Evolutionary conservation across 2,329 filamentous ascomycete species (phyloP), one percentile per base, ranked within the genome.

Genomic region (Colletotrichum musicola): DNA sequence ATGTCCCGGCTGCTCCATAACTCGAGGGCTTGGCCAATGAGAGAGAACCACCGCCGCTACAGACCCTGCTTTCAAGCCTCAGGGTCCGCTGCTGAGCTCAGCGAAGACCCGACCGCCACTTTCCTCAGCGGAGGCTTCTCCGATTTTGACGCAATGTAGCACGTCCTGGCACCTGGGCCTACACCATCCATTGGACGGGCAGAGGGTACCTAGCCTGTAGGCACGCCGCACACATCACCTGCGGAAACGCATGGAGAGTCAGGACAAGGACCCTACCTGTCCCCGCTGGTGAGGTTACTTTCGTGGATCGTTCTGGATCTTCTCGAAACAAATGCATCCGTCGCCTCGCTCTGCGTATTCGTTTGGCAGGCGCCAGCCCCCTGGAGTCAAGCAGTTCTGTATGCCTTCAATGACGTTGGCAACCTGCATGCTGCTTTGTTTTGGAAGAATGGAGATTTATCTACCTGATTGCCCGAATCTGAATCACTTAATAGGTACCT

Each of bases 1-100:
- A 69, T 55, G 66, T 62, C 62, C 66, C 66, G 66, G 16, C 5
- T 22, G 12, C 25, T 5, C 25, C 30, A 35, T 10, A 35, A 35
- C 6, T 35, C 30, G 30, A 10, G 30, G 30, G 6, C 30, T 10
- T 10, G 10, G 4, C 30, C 30, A 35, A 35, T 35, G 7, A 10
- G 30, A 35, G 30, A 35, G 10, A 6, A 10, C 10, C 40, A 14
- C 14, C 5, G 13, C 40, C 14, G 2, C 13, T 42, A 14, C 16
- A n/a, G 44, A 47, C 44, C 14, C 16, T 47, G n/a, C 14, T n/a
- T 20, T 18, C n/a, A 18, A 16, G 16, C 44, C 13, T 47, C 44
- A 18, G 44, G 44, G 44, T 18, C 44, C 44, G n/a, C 18, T 20
- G 16, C n/a, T 35, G 30, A 35, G 30, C 30, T 35, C 30, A 35